Conservation (phyloP, 768 basidiomycete species). For the Termitomyces sp. region DNA sequence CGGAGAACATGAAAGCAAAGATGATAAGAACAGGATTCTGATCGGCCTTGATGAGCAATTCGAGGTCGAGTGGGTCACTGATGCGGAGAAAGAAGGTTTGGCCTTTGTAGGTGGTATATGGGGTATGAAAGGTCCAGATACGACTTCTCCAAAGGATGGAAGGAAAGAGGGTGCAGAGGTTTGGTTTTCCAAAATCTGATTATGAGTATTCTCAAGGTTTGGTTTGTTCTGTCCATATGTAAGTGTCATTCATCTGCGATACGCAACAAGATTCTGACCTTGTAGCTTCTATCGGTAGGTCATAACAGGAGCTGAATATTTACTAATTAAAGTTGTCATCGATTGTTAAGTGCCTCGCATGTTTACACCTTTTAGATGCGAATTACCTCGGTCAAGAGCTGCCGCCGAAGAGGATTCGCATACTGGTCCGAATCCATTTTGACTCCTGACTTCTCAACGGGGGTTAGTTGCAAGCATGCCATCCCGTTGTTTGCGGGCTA, state of each 20-base stretch:
- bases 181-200: constrained; percentile 25
- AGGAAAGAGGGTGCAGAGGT: constrained; percentile 34
- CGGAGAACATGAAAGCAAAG: constrained; percentile 4
- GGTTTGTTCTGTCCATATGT: background rate
- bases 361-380: too few species aligned
- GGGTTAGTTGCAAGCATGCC: background rate
- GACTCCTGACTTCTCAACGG: background rate
- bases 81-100: constrained; percentile 20
- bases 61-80: constrained; percentile 34
- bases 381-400: too few species aligned
- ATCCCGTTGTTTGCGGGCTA: background rate
- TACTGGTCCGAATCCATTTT: too few species aligned
- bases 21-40: constrained; percentile 25
- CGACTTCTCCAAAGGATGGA: constrained; percentile 21
- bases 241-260: background rate
- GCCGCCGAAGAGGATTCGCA: too few species aligned
- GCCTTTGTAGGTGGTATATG: constrained; percentile 36
- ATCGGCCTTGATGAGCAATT: constrained; percentile 30
- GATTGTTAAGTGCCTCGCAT: too few species aligned
- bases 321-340: background rate
- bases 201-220: background rate
- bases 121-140: constrained; percentile 32
- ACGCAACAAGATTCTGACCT: background rate
- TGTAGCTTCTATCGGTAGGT: background rate
- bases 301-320: background rate